phyloP scores from a whole-genome alignment of 1,284 basidiomycete genomes.

The Porodaedalea pini region DNA sequence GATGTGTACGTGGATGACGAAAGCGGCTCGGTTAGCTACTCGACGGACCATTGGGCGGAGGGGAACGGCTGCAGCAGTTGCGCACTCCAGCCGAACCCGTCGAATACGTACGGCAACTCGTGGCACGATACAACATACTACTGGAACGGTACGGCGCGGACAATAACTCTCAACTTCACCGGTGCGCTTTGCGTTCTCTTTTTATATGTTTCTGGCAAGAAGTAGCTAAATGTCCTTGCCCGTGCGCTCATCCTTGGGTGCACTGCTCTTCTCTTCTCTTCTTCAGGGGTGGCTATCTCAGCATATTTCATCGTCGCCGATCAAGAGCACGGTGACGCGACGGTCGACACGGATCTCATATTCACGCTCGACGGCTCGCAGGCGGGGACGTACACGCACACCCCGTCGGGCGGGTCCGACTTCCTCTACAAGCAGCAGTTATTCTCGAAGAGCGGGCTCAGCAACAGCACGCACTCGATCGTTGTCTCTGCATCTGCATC shows the following conservation, averaged over 20 bases:
- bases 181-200: neutral
- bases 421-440: slow-evolving; percentile 15
- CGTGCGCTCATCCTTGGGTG: neutral
- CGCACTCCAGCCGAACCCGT: neutral
- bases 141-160: neutral
- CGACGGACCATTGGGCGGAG: neutral
- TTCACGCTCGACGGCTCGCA: slow-evolving; percentile 14
- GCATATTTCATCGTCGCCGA: slow-evolving; percentile 14
- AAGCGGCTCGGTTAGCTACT: slow-evolving; percentile 25
- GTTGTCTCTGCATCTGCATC: neutral
- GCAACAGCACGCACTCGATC: neutral
- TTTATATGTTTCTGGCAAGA: neutral
- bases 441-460: neutral
- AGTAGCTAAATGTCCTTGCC: too few species aligned
- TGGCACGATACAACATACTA: slow-evolving; percentile 18
- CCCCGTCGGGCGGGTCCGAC: neutral
- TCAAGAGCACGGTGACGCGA: neutral
- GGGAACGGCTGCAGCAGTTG: neutral
- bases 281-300: slow-evolving; percentile 9
- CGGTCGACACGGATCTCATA: slow-evolving; percentile 7
- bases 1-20: slow-evolving; percentile 38
- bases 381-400: slow-evolving; percentile 10
- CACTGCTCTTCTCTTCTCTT: neutral
- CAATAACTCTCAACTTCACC: slow-evolving; percentile 7
- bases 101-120: neutral